Percentiles rank a stretch among this genome's conserved stretches.
phyloP scores from a whole-genome alignment of 164 flowering plant species.

The Nymphaea thermarum region DNA sequence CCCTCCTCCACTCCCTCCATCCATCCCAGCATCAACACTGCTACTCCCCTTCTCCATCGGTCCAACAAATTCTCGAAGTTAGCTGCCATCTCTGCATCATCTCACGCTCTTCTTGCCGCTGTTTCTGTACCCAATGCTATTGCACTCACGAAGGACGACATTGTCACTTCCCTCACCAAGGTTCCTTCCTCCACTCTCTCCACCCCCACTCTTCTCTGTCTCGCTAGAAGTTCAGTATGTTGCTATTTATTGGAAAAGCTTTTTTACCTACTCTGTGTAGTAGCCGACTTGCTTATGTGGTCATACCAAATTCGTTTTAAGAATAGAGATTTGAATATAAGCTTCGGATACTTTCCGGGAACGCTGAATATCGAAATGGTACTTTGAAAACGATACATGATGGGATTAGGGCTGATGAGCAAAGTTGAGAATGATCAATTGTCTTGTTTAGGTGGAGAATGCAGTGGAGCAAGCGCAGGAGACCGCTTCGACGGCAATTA shows the following conservation, averaged over 20 bases:
- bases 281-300: neutral
- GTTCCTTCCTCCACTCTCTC: slow-evolving; percentile 17
- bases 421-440: neutral
- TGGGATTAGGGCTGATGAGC: too few species aligned
- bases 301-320: too few species aligned
- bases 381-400: too few species aligned
- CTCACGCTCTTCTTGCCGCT: slow-evolving; percentile 38
- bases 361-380: too few species aligned
- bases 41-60: neutral
- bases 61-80: neutral
- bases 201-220: neutral
- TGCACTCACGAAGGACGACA: slow-evolving; percentile 57
- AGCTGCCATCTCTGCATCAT: slow-evolving; percentile 5
- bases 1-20: neutral
- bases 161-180: slow-evolving; percentile 55
- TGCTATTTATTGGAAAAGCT: neutral
- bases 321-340: too few species aligned
- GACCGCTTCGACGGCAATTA: slow-evolving; percentile 25
- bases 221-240: neutral
- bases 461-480: slow-evolving; percentile 55
- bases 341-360: too few species aligned
- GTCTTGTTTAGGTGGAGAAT: slow-evolving; percentile 50
- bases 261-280: neutral
- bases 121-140: slow-evolving; percentile 54
- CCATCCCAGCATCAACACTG: neutral